Evolutionary conservation across 306 rosid species (phyloP).

Genomic region (Cucumis hystrix): DNA sequence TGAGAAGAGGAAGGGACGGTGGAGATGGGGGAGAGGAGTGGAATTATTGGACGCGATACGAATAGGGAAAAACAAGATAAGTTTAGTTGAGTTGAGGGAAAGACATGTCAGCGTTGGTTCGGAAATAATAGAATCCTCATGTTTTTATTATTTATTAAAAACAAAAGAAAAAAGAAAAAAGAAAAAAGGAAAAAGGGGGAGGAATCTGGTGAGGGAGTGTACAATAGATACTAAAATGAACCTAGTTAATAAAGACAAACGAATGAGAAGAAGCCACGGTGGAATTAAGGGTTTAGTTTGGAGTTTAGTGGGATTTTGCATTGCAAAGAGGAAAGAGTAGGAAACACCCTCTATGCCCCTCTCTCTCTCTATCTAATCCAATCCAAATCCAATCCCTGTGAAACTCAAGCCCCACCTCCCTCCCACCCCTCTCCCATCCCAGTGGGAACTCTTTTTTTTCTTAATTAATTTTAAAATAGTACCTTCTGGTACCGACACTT

Average conservation of each 20-base stretch:
- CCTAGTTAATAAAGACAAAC: neutral
- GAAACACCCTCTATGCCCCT: neutral
- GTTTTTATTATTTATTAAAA: neutral
- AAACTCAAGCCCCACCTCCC: neutral
- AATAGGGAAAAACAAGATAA: neutral
- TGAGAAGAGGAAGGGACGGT: neutral
- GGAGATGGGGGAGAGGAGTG: neutral
- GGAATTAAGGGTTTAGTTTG: conserved; percentile 1
- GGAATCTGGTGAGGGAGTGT: neutral
- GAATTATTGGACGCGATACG: neutral
- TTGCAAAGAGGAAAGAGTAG: neutral
- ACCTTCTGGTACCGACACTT: conserved; percentile 5
- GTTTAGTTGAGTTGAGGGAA: conserved; percentile 11
- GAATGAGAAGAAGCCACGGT: neutral
- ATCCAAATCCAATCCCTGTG: conserved; percentile 1
- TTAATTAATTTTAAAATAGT: neutral
- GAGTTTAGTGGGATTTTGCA: neutral
- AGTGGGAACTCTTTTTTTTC: neutral
- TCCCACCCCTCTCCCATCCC: neutral
- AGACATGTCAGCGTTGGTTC: conserved; percentile 41
- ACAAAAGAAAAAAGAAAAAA: too few species aligned
- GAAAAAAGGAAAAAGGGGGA: neutral
- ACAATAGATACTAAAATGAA: neutral
- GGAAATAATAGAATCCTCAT: conserved; percentile 20
- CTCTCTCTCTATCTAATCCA: too few species aligned